Evolutionary conservation across 129 eudicot species (phyloP).

Genomic region (Flaveria brownii): DNA sequence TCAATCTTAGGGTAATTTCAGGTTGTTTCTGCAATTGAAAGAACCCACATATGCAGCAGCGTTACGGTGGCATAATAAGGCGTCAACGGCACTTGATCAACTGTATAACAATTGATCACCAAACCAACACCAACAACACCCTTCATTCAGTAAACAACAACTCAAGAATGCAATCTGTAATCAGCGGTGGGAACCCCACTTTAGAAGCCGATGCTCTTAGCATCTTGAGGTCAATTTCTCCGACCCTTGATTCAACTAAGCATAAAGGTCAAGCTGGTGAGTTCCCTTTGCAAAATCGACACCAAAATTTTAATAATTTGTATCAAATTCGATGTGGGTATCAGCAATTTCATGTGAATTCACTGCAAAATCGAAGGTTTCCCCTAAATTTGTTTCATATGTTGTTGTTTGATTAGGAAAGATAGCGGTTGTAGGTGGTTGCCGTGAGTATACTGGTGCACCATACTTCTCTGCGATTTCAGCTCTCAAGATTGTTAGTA

Average conservation of each 20-base stretch:
- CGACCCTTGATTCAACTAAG: constrained; percentile 58
- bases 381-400: background rate
- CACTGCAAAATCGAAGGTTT: background rate
- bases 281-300: constrained; percentile 1
- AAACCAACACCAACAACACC: constrained; percentile 14
- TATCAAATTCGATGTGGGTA: background rate
- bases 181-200: constrained; percentile 40
- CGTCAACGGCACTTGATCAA: constrained; percentile 63
- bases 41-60: constrained; percentile 41
- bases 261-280: constrained; percentile 99
- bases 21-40: constrained; percentile 17
- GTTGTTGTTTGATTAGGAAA: constrained; percentile 60
- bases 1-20: background rate
- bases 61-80: constrained; percentile 51
- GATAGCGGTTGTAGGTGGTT: constrained; percentile 96
- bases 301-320: background rate
- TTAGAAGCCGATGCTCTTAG: constrained; percentile 65
- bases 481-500: constrained; percentile 91
- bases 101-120: constrained; percentile 45
- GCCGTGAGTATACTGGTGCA: constrained; percentile 99
- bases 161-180: constrained; percentile 52
- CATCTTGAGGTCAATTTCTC: constrained; percentile 72
- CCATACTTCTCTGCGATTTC: constrained; percentile 97
- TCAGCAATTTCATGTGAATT: background rate
- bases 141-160: constrained; percentile 11